Base-by-base conservation (phyloP, 257 asterid genomes). In the Nicotiana obtusifolia region DNA sequence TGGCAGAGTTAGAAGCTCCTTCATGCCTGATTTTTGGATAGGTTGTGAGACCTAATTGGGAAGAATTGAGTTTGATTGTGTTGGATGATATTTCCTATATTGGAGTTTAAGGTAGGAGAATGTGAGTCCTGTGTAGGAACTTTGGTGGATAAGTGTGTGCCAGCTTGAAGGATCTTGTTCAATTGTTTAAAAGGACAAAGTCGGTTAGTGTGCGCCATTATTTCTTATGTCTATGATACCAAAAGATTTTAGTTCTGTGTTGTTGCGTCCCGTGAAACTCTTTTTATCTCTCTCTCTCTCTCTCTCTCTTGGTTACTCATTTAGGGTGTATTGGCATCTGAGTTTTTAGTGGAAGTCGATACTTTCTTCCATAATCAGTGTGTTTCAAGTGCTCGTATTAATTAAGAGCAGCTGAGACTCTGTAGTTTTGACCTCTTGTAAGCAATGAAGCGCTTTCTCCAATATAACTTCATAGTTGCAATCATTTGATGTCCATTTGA, bases 31-130 rank as follows among this genome's bases (percentile, higher is more conserved):
- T 47, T 15, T 65, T 75, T 15, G 61, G 62, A 49, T 75, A 14
- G 61, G 79, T 73, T 47, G 41, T 14, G 24, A 13, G 49, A 24
- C 31, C 44, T 26, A 24, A 13, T 49, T 75, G 62, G 79, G 41
- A 75, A 47, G 44, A 19, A 75, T 49, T 75, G 79, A 75, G 79
- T 73, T 24, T 75, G 79, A 49, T 73, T 44, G 47, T 6, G 37
- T 22, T 73, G 54, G 61, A 7, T 41, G 41, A 33, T 14, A 49
- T 75, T 75, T 75, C 79, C 79, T 22, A 24, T 28, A 15, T 24
- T 75, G 41, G 62, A 24, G 0, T 75, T 22, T 47, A 75, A 75
- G 79, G 41, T 16, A 13, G 79, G 79, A 47, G 62, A 49, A 37
- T 22, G 62, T 22, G 17, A 24, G 44, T 49, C 62, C 0, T 31